phyloP scores from a whole-genome alignment of 2,329 filamentous ascomycete genomes.

The Curvularia spicifera region DNA sequence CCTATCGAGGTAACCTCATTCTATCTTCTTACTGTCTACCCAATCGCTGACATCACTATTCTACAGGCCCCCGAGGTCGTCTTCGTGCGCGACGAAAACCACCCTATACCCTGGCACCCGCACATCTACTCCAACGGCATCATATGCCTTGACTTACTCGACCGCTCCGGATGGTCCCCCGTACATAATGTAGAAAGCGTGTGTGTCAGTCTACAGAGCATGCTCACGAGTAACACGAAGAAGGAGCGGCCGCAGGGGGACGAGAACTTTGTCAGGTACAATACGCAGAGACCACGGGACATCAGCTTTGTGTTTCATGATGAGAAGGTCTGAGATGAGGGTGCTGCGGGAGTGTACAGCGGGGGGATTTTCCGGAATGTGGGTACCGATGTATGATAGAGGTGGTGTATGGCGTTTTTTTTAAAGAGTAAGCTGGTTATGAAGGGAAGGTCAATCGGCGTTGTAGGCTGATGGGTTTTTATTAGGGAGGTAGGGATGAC shows the following conservation, averaged over 20 bases:
- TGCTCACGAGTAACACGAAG: conserved; percentile 94
- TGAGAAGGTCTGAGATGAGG: conserved; percentile 60
- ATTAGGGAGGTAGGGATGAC: background rate
- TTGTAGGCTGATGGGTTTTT: background rate
- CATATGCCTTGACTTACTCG: conserved; percentile 94
- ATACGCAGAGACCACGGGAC: conserved; percentile 80
- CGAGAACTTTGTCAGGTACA: conserved; percentile 83
- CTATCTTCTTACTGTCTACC: no score
- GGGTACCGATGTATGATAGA: background rate
- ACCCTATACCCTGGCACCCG: conserved; percentile 86
- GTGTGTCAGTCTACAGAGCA: conserved; percentile 96
- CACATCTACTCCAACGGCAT: conserved; percentile 99
- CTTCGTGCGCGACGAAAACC: conserved; percentile 69
- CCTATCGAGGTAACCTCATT: conserved; percentile 68
- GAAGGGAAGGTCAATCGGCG: background rate
- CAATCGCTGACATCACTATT: background rate
- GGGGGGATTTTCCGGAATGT: background rate
- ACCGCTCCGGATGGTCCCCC: conserved; percentile 87
- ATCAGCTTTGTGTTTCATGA: conserved; percentile 96
- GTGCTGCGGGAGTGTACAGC: background rate
- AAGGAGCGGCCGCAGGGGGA: conserved; percentile 90
- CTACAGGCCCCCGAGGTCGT: conserved; percentile 88
- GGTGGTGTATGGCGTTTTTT: conserved; percentile 3
- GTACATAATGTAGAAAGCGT: conserved; percentile 97
- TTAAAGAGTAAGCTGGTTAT: background rate